These are phyloP conservation scores for Leccinum subtestaceum DNA, from an alignment of 768 basidiomycete species.

Conservation along the genomic window DNA sequence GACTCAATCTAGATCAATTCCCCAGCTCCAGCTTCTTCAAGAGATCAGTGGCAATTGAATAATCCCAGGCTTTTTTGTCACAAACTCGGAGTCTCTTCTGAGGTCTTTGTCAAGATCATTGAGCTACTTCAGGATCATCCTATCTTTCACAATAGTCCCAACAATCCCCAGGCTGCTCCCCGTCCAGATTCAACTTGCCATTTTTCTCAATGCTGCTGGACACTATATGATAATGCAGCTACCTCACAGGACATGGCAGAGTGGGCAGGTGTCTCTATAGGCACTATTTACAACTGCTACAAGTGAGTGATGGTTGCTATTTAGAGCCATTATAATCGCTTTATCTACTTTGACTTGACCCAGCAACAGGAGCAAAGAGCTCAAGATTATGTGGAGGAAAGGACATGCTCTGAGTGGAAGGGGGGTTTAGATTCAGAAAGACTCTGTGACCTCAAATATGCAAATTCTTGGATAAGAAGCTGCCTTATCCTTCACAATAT, in stretches of 20 bases:
- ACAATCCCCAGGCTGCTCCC: slow-evolving; percentile 24
- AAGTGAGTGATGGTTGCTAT: slow-evolving; percentile 14
- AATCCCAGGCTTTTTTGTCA: no score
- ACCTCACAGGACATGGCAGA: slow-evolving; percentile 20
- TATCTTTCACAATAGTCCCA: neutral
- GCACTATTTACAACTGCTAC: slow-evolving; percentile 20
- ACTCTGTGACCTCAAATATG: slow-evolving; percentile 2
- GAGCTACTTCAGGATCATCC: no score
- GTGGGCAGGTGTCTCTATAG: slow-evolving; percentile 18
- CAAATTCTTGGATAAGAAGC: slow-evolving; percentile 1
- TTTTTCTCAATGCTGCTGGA: slow-evolving; percentile 25
- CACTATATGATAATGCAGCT: slow-evolving; percentile 18
- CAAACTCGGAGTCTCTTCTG: no score
- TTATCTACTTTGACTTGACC: slow-evolving; percentile 5
- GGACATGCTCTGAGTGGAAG: neutral
- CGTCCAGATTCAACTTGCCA: slow-evolving; percentile 28
- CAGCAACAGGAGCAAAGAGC: neutral
- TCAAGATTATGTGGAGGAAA: neutral
- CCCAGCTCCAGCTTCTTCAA: neutral
- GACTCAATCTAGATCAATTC: no score
- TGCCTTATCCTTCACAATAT: slow-evolving; percentile 17
- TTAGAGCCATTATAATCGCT: slow-evolving; percentile 4
- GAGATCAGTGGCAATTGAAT: no score
- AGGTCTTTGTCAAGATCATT: no score
- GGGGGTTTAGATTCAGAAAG: slow-evolving; percentile 7